Evolutionary conservation across 2,329 filamentous ascomycete species (phyloP), one percentile per base, ranked within the genome.

Genomic region (Neopestalotiopsis clavispora): DNA sequence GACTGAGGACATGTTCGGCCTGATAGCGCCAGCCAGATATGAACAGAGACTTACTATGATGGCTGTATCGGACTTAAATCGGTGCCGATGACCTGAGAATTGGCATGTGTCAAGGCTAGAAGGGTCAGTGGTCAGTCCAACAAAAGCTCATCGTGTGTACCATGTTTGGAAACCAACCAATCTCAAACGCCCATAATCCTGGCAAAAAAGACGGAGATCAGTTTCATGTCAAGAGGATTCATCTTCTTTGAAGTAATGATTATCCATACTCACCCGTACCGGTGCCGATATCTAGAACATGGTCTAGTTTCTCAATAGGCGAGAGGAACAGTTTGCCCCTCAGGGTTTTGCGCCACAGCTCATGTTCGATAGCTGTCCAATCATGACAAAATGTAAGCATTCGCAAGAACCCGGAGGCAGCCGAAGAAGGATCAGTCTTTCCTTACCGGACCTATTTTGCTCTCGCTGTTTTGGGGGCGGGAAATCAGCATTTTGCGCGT

Each of bases 61-160:
- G 69, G 69, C 52, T 69, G 65, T 10, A 70, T 70, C 9, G 69
- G 69, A 28, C 67, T 69, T 13, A 70, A 56, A 38, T 70, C 69
- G 28, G 68, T 70, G 5, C 69, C 69, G 42, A 69, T 67, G 3
- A 70, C 67, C 6, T 64, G 69, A 23, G 69, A 49, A 17, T 57
- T 49, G 1, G 67, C 64, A 30, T 63, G 57, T 12, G 34, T 60
- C n/a, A 68, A 23, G 14, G 69, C 69, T 70, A 57, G 14, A 52
- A 14, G 14, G 32, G 10, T 60, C n/a, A 61, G 23, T 62, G n/a
- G 34, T 34, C 28, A 62, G n/a, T 12, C 34, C 20, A 59, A 59
- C 12, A 23, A 38, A 40, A 30, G 3, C 10, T 40, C 20, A 34
- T 57, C 20, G 20, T n/a, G 20, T n/a, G 13, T 14, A 13, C 17